A percentile compares a stretch with the other conserved stretches of the same genome.
phyloP scores from a whole-genome alignment of 2,329 filamentous ascomycete species.

The Colletotrichum acutatum region DNA sequence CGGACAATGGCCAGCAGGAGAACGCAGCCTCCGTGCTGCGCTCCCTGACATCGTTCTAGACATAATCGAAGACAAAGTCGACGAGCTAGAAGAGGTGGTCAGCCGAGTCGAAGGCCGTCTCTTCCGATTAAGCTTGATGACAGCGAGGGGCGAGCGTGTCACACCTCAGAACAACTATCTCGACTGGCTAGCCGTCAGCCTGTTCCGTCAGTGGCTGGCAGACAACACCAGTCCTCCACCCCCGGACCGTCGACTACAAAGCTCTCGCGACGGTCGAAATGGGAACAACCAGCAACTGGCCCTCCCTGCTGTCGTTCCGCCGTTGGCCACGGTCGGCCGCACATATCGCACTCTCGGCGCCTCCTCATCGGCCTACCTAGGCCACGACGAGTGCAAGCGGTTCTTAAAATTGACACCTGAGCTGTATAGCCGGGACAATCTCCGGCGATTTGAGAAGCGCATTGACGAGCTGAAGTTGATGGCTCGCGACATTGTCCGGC shows the following conservation, averaged over 20 bases:
- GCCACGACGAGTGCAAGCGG: slow-evolving; percentile 88
- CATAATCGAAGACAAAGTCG: slow-evolving; percentile 93
- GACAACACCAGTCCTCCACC: slow-evolving; percentile 85
- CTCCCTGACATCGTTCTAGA: slow-evolving; percentile 84
- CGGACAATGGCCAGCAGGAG: slow-evolving; percentile 88
- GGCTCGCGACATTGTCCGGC: slow-evolving; percentile 84
- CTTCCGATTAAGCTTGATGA: slow-evolving; percentile 83
- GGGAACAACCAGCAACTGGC: slow-evolving; percentile 45
- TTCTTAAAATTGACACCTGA: slow-evolving; percentile 88
- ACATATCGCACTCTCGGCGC: slow-evolving; percentile 83
- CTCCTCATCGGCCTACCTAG: slow-evolving; percentile 73
- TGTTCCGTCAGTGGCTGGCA: slow-evolving; percentile 93
- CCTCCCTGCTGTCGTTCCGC: slow-evolving; percentile 53
- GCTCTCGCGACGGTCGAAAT: slow-evolving; percentile 43
- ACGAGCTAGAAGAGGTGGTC: slow-evolving; percentile 87
- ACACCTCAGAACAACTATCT: slow-evolving; percentile 83
- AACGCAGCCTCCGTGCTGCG: slow-evolving; percentile 78
- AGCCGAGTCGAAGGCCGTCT: slow-evolving; percentile 82
- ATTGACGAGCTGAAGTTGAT: slow-evolving; percentile 89
- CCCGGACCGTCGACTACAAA: slow-evolving; percentile 42
- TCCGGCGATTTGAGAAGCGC: slow-evolving; percentile 85
- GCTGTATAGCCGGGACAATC: slow-evolving; percentile 86
- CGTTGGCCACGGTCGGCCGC: slow-evolving; percentile 71
- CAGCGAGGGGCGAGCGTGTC: slow-evolving; percentile 83
- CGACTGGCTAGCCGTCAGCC: slow-evolving; percentile 87